Evolutionary conservation across 2,329 filamentous ascomycete species (phyloP).

Genomic region (Penicillium concentricum): DNA sequence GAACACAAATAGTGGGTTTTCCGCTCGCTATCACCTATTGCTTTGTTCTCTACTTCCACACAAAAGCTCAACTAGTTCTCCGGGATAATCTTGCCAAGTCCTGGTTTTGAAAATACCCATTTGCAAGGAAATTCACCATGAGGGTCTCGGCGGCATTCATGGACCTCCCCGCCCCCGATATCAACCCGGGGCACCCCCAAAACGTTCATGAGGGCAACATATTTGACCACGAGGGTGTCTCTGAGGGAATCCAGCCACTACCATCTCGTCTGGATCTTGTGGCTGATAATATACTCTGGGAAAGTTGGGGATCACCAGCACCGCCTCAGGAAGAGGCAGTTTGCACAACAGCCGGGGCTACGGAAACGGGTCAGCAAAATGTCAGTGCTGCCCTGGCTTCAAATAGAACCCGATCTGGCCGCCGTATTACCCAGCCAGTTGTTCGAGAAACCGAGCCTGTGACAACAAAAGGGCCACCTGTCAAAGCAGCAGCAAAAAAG

Average conservation of each 20-base stretch:
- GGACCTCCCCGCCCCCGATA: not conserved
- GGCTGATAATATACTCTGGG: not conserved
- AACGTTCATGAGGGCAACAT: not conserved
- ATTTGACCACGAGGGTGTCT: not conserved
- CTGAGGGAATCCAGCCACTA: not conserved
- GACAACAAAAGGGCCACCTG: not conserved
- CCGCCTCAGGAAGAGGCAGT: not conserved
- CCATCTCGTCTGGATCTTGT: not conserved
- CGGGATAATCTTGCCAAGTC: not conserved
- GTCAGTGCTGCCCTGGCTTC: not conserved
- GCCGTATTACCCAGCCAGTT: not conserved
- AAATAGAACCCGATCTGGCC: constrained; percentile 9
- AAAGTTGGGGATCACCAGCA: not conserved
- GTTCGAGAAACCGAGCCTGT: not conserved
- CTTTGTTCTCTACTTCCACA: not conserved
- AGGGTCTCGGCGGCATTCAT: not conserved
- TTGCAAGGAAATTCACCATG: not conserved
- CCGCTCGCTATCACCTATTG: not conserved
- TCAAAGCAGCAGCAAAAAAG: constrained; percentile 47
- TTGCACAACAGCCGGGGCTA: not conserved
- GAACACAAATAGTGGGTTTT: not conserved
- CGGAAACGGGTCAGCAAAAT: not conserved
- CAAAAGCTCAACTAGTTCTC: not conserved
- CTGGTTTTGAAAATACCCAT: not conserved
- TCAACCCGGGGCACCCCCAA: not conserved